Evolutionary conservation across 1,284 basidiomycete species (phyloP), one percentile per base, ranked within the genome.

Genomic region (Melanopsichium pennsylvanicum): DNA sequence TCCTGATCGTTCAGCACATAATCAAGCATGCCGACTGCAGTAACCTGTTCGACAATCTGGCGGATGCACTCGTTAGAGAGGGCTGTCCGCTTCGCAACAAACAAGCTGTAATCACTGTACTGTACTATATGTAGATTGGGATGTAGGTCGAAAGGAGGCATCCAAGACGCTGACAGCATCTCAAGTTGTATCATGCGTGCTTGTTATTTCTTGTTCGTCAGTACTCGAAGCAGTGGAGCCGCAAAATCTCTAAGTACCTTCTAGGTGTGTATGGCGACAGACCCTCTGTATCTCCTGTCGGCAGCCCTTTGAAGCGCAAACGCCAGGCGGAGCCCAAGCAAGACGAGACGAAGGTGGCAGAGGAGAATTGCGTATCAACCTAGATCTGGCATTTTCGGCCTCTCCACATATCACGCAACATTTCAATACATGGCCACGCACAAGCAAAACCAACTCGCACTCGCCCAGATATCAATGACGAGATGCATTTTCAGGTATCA

Each of bases 151-250:
- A n/a, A n/a, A n/a, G n/a, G n/a, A n/a, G n/a, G n/a, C n/a, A n/a
- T n/a, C n/a, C n/a, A n/a, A n/a, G n/a, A n/a, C n/a, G n/a, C n/a
- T n/a, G n/a, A n/a, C n/a, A n/a, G n/a, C n/a, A n/a, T n/a, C n/a
- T n/a, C n/a, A n/a, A n/a, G n/a, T n/a, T n/a, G n/a, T n/a, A n/a
- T n/a, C n/a, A n/a, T n/a, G n/a, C n/a, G n/a, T n/a, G n/a, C n/a
- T n/a, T n/a, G n/a, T n/a, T n/a, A 40, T 44, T 2, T 29, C 27
- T 29, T 13, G 27, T 11, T 25, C 21, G 10, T 16, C 12, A 57
- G 54, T 40, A 40, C 45, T 18, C 27, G 21, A 39, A 51, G n/a
- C 62, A 66, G 42, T 56, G 62, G 62, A 29, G 34, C 23, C 49
- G 56, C 18, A 66, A 60, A 25, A 56, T 60, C 25, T 32, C 18